Evolutionary conservation across 371 early-diverging fungal genomes (phyloP).

Genomic region (Zychaea mexicana): DNA sequence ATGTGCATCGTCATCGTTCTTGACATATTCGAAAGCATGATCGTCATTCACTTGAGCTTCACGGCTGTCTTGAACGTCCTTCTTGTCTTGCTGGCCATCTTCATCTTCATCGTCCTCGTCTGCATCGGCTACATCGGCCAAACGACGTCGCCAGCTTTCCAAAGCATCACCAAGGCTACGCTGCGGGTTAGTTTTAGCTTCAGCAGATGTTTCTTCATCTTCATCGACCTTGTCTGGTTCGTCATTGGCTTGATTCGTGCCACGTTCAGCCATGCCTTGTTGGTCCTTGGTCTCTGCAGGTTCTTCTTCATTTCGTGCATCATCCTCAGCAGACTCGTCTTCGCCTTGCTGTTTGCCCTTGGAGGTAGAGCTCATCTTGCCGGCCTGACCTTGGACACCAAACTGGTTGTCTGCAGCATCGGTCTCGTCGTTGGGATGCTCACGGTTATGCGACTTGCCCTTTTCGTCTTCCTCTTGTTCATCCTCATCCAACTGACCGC

Average conservation of each 20-base stretch:
- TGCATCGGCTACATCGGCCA: slow-evolving; percentile 65
- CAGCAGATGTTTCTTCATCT: slow-evolving; percentile 32
- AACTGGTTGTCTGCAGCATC: slow-evolving; percentile 62
- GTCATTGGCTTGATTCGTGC: slow-evolving; percentile 46
- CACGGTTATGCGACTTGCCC: slow-evolving; percentile 36
- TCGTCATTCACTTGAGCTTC: slow-evolving; percentile 61
- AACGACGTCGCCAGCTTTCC: slow-evolving; percentile 86
- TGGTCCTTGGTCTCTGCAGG: slow-evolving; percentile 33
- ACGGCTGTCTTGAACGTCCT: slow-evolving; percentile 47
- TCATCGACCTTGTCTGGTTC: slow-evolving; percentile 16
- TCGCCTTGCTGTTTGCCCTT: slow-evolving; percentile 39
- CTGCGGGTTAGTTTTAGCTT: slow-evolving; percentile 63
- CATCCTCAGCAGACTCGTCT: slow-evolving; percentile 33
- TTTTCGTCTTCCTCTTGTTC: slow-evolving; percentile 35
- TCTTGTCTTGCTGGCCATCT: slow-evolving; percentile 42
- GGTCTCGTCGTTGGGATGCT: slow-evolving; percentile 53
- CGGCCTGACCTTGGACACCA: slow-evolving; percentile 70
- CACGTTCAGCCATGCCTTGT: slow-evolving; percentile 40
- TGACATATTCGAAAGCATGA: slow-evolving; percentile 73
- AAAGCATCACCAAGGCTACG: slow-evolving; percentile 89
- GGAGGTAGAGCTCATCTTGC: slow-evolving; percentile 55
- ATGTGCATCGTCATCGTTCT: slow-evolving; percentile 75
- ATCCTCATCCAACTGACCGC: slow-evolving; percentile 38
- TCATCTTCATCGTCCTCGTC: slow-evolving; percentile 56
- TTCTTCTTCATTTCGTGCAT: slow-evolving; percentile 28